phyloP scores from a whole-genome alignment of 2,329 filamentous ascomycete species.

The Monosporascus sp. region DNA sequence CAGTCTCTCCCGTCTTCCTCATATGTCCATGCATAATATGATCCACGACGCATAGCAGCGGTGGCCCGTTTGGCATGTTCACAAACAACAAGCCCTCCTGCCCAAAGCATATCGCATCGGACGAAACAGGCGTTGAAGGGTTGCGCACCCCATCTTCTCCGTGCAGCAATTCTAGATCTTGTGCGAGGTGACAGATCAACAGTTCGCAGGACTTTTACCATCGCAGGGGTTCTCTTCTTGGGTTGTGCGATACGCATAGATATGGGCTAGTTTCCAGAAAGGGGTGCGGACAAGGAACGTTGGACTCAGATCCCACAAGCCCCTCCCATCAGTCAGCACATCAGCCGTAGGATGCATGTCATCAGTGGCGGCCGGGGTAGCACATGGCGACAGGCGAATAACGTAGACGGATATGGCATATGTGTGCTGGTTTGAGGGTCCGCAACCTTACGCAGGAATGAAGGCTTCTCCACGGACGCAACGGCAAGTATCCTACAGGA shows the following conservation, averaged over 20 bases:
- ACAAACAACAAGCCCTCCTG: conserved; percentile 18
- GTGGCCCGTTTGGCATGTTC: conserved; percentile 21
- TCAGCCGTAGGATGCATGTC: conserved; percentile 20
- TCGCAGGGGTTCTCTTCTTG: conserved; percentile 4
- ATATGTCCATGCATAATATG: conserved; percentile 20
- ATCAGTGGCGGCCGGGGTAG: conserved; percentile 23
- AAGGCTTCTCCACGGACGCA: too few relatives aligned
- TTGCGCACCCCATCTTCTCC: conserved; percentile 27
- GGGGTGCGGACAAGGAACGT: not conserved
- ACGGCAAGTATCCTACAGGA: too few relatives aligned
- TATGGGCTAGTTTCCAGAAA: conserved; percentile 3
- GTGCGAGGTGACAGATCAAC: conserved; percentile 45
- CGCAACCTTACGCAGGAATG: not conserved
- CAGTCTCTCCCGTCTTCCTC: conserved; percentile 1
- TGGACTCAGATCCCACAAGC: not conserved
- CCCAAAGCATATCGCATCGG: conserved; percentile 14
- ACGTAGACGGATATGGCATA: conserved; percentile 11
- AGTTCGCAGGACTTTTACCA: conserved; percentile 20
- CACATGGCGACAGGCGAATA: conserved; percentile 22
- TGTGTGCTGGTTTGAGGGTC: conserved; percentile 10
- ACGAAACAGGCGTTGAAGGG: conserved; percentile 19
- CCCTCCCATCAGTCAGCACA: conserved; percentile 6
- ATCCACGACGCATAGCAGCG: conserved; percentile 18
- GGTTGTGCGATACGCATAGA: not conserved
- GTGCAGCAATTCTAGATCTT: conserved; percentile 40